A percentile compares a stretch with the other conserved stretches of the same genome.
phyloP scores from a whole-genome alignment of 805 yeast species.

The Lachancea fermentati region DNA sequence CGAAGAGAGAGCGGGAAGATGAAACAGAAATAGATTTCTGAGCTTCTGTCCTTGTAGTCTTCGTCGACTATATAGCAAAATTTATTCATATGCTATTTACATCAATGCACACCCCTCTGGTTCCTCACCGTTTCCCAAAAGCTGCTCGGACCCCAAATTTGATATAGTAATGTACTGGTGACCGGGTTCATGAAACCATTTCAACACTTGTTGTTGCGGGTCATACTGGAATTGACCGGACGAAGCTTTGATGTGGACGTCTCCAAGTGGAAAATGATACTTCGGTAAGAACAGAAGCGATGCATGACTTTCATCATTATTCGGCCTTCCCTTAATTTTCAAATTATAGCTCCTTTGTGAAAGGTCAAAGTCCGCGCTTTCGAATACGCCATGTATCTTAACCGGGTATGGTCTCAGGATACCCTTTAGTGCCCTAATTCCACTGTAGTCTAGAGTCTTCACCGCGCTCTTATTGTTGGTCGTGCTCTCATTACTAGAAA shows the following conservation, averaged over 20 bases:
- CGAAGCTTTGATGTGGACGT: slow-evolving; percentile 43
- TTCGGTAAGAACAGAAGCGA: slow-evolving; percentile 66
- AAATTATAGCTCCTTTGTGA: slow-evolving; percentile 42
- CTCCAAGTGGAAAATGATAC: slow-evolving; percentile 57
- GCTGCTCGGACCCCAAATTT: slow-evolving; percentile 3
- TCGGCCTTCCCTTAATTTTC: slow-evolving; percentile 32
- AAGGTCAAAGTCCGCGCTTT: slow-evolving; percentile 54
- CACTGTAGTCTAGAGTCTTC: slow-evolving; percentile 31
- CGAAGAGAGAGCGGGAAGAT: slow-evolving; percentile 39
- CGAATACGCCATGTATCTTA: slow-evolving; percentile 54
- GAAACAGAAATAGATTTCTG: slow-evolving; percentile 6
- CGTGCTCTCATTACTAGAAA: neutral
- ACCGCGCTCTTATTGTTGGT: neutral
- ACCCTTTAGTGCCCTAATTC: slow-evolving; percentile 71
- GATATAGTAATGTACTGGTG: slow-evolving; percentile 31
- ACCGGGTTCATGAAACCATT: slow-evolving; percentile 63
- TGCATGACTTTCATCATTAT: slow-evolving; percentile 31
- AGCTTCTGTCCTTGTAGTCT: neutral
- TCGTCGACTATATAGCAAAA: neutral
- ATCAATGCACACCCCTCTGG: slow-evolving; percentile 8
- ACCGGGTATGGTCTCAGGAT: slow-evolving; percentile 73
- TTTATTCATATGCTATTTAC: neutral
- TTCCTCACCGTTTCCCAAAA: neutral
- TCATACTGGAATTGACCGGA: slow-evolving; percentile 55
- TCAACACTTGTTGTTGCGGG: slow-evolving; percentile 47